These are phyloP conservation scores for Epichloe gansuensis DNA, from an alignment of 2,329 filamentous ascomycete genomes.

Conservation along the genomic window DNA sequence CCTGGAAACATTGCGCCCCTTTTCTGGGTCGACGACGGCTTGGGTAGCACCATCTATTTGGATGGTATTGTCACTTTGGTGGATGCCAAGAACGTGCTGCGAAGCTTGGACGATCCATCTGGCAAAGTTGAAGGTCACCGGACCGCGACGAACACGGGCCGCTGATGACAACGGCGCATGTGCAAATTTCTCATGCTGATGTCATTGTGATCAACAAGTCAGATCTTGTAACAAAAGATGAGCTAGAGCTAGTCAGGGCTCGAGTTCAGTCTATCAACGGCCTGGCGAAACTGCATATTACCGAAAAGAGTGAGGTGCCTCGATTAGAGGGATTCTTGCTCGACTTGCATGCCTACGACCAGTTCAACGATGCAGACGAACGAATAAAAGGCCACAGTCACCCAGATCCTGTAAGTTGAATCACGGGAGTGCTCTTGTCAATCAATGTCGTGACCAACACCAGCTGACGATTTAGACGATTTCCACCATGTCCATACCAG, in stretches of 20 bases:
- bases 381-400: conserved; percentile 74
- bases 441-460: not conserved
- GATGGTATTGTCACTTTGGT: conserved; percentile 95
- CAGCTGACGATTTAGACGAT: conserved; percentile 49
- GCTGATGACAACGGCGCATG: conserved; percentile 79
- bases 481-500: conserved; percentile 62
- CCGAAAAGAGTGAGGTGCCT: conserved; percentile 67
- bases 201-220: conserved; percentile 90
- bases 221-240: conserved; percentile 61
- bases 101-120: conserved; percentile 62
- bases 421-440: not conserved
- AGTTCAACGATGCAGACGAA: conserved; percentile 61
- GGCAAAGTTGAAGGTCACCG: conserved; percentile 39
- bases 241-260: conserved; percentile 56
- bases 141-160: conserved; percentile 46
- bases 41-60: conserved; percentile 90
- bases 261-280: conserved; percentile 81
- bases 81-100: conserved; percentile 85
- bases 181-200: conserved; percentile 95
- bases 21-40: conserved; percentile 95
- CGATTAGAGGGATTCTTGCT: conserved; percentile 75
- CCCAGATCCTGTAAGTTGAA: conserved; percentile 60
- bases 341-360: conserved; percentile 86
- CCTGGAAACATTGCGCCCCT: conserved; percentile 90
- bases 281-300: conserved; percentile 72